Base-by-base conservation (phyloP, 2,329 filamentous ascomycete species). In the Pseudocercospora ulei region DNA sequence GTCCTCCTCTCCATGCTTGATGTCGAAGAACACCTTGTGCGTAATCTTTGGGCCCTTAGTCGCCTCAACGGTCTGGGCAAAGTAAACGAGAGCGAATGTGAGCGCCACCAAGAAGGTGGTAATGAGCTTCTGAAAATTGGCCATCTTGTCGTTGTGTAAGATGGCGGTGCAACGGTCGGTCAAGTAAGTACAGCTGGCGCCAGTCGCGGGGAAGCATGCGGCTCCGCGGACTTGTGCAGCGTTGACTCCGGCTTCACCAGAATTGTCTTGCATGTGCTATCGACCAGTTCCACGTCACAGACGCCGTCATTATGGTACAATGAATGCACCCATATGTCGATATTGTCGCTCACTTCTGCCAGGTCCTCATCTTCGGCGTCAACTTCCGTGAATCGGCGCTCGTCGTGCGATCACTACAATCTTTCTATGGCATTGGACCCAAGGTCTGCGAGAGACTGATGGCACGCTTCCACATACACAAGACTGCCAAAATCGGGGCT, bases 401-500 rank as follows among this genome's bases (percentile, higher is more conserved):
- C 58, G 80, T 96, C 61, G 38, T 55, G 25, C 46, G 46, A 71
- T 77, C 75, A 31, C 80, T 98, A 50, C 73, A 84, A 63, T 73
- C 73, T 42, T 94, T 95, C 71, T 95, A 92, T 62, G 83, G 82
- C 46, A 73, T 95, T 44, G 87, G 87, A 5, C 72, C 76, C 24
- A 71, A 75, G 49, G 66, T 74, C 20, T 82, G 81, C 38, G 65
- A 72, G 35, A 76, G 78, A 27, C 78, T 98, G 53, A 80, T 96
- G 69, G 83, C 90, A 50, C 87, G 84, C 57, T 80, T 85, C 67
- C 79, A 80, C 54, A 92, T 98, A 59, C 83, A 94, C 66, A 79
- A 84, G 18, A 79, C 75, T 41, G 82, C 83, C 50, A 82, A 78
- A 57, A 70, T 96, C 51, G 82, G 82, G 59, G 71, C 76, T 5